Percentiles rank a stretch among this genome's conserved stretches.
phyloP scores from a whole-genome alignment of 106 monocot genomes.

The Iris macrosiphon region DNA sequence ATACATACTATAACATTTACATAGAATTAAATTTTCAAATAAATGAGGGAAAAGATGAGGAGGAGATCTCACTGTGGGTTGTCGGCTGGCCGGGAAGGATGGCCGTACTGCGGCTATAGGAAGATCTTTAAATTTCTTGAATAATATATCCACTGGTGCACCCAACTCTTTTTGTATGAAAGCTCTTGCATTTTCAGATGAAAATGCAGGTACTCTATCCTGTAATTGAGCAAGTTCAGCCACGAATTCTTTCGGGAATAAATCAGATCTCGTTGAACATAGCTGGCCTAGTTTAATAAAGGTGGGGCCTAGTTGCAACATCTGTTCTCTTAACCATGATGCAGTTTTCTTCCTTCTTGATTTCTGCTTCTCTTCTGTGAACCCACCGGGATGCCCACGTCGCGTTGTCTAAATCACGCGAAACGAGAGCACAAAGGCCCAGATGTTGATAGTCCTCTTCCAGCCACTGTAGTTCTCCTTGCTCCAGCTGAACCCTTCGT shows the following conservation, averaged over 20 bases:
- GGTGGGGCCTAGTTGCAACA: constrained; percentile 75
- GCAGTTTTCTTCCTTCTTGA: constrained; percentile 61
- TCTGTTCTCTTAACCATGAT: constrained; percentile 73
- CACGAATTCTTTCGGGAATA: constrained; percentile 74
- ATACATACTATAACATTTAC: too few species aligned
- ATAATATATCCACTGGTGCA: constrained; percentile 60
- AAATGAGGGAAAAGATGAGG: too few species aligned
- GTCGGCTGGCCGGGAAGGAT: too few species aligned
- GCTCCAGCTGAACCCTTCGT: constrained; percentile 76
- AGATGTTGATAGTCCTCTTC: constrained; percentile 68
- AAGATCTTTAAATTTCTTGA: constrained; percentile 81
- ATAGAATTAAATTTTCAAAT: too few species aligned
- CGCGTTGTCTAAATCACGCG: constrained; percentile 53
- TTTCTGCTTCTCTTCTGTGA: constrained; percentile 79
- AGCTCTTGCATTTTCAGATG: constrained; percentile 69
- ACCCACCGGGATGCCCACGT: constrained; percentile 69
- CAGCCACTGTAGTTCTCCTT: constrained; percentile 62
- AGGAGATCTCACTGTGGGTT: too few species aligned
- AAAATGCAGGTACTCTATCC: constrained; percentile 97
- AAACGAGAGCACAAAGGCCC: constrained; percentile 71
- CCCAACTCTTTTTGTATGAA: constrained; percentile 84
- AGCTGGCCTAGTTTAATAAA: constrained; percentile 86
- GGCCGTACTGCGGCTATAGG: constrained; percentile 97
- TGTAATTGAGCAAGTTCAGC: constrained; percentile 79
- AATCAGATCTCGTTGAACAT: constrained; percentile 80